Evolutionary conservation across 768 basidiomycete species (phyloP).

Genomic region (Botryobasidium botryosum): DNA sequence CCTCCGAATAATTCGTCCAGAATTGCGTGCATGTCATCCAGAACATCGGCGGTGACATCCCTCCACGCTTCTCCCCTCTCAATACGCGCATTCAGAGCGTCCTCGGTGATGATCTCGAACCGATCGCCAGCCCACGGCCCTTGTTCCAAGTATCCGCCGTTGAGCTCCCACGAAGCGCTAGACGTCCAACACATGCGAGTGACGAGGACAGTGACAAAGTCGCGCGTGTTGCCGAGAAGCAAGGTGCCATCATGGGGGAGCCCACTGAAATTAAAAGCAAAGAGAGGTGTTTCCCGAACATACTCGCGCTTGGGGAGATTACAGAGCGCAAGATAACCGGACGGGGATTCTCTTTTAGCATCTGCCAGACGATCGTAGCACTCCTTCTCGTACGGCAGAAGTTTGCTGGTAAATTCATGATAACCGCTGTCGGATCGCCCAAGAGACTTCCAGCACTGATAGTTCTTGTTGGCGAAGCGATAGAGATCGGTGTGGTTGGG

Average conservation of each 20-base stretch:
- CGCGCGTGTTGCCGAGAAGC: too few species aligned
- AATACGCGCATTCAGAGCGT: background rate
- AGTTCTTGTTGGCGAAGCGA: too few species aligned
- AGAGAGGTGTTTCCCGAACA: background rate
- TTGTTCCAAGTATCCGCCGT: constrained; percentile 10
- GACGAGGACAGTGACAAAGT: background rate
- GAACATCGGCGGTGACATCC: background rate
- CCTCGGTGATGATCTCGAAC: constrained; percentile 14
- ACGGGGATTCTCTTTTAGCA: too few species aligned
- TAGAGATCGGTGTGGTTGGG: too few species aligned
- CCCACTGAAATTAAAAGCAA: too few species aligned
- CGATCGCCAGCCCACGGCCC: too few species aligned
- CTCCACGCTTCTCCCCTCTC: background rate
- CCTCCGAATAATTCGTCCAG: background rate
- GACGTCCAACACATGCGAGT: constrained; percentile 1
- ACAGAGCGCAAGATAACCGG: background rate
- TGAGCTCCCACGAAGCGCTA: background rate
- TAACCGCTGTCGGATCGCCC: too few species aligned
- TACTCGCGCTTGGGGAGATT: background rate
- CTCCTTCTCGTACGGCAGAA: too few species aligned
- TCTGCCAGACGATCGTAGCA: too few species aligned
- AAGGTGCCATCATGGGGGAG: too few species aligned
- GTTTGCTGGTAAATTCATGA: too few species aligned
- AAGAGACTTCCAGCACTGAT: too few species aligned
- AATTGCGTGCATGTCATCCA: background rate